Evolutionary conservation across 2,329 filamentous ascomycete species (phyloP), one percentile per base, ranked within the genome.

Genomic region (Coniochaeta prunicola): DNA sequence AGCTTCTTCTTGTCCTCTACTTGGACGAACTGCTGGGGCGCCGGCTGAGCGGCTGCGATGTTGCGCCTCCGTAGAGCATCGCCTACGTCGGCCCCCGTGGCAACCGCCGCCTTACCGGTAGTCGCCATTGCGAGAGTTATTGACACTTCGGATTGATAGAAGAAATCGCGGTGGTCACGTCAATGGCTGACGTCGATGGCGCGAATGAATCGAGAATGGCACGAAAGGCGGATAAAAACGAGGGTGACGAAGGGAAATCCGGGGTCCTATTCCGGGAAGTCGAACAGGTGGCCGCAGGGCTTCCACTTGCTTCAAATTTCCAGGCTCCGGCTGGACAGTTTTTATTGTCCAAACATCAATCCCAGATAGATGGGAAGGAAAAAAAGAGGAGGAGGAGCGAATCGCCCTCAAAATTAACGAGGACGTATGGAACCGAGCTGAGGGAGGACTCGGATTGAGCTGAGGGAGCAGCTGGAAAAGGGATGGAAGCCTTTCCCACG

Each of bases 1-100:
- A 79, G 72, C 71, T 83, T 81, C 76, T 86, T 87, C 71, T 82
- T 82, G 65, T 87, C 81, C 63, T 85, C 82, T 28, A 77, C 67
- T 67, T 85, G 77, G 54, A 36, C 53, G 53, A 26, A 10, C 13
- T 55, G 53, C 30, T 33, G 30, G 28, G 53, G 33, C 13, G 72
- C 64, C 61, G 74, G 64, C 60, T 69, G 68, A 58, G 74, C 73
- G 48, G 76, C 76, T 53, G 78, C 77, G 58, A 80, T 73, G 67
- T 80, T 78, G 67, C 85, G 82, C 68, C 83, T 75, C 65, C 84
- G 78, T 62, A 82, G 76, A 64, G 78, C 78, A 66, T 86, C 80
- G 67, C 76, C 77, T 59, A 80, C 71, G 66, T 86, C 83, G 68
- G 81, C 79, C 73, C 85, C 85, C 40, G 85, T 84, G 72, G 80